Conservation (phyloP, 2,329 filamentous ascomycete species). For the Sphaceloma murrayae region DNA sequence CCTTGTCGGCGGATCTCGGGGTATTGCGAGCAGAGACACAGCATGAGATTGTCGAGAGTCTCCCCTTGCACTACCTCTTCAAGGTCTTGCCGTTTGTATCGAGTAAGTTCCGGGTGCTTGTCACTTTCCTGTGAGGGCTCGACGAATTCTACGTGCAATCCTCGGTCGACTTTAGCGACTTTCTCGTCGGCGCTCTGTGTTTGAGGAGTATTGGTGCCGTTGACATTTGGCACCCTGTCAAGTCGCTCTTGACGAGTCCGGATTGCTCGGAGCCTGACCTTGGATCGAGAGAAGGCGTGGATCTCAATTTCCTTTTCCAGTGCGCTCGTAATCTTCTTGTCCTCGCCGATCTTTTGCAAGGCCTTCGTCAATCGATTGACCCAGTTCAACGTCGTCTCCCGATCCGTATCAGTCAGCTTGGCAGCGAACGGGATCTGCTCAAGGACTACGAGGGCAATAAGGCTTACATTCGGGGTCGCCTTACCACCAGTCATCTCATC, state of each 20-base stretch:
- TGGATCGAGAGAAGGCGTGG: neutral
- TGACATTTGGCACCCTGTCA: neutral
- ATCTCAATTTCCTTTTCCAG: neutral
- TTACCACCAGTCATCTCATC: slow-evolving; percentile 37
- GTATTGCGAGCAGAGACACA: slow-evolving; percentile 66
- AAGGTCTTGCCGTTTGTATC: slow-evolving; percentile 66
- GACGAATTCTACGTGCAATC: slow-evolving; percentile 24
- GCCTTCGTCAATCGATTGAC: slow-evolving; percentile 20
- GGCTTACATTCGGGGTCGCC: slow-evolving; percentile 42
- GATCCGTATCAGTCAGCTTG: slow-evolving; percentile 22
- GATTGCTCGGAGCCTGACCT: neutral
- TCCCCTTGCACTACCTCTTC: slow-evolving; percentile 74
- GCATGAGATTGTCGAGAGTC: slow-evolving; percentile 57
- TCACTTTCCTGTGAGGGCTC: slow-evolving; percentile 34
- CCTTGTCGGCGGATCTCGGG: slow-evolving; percentile 71
- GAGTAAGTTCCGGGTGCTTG: slow-evolving; percentile 40
- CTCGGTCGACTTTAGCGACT: slow-evolving; percentile 7
- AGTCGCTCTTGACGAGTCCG: neutral
- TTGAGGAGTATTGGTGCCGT: neutral
- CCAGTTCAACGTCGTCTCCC: slow-evolving; percentile 17
- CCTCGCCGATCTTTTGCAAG: slow-evolving; percentile 18
- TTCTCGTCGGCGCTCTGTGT: slow-evolving; percentile 1
- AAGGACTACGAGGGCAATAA: slow-evolving; percentile 57
- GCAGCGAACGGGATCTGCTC: slow-evolving; percentile 72
- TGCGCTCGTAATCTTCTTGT: neutral